Base-by-base conservation (phyloP, 1,139 yeast species). In the Zygotorulaspora mrakii region DNA sequence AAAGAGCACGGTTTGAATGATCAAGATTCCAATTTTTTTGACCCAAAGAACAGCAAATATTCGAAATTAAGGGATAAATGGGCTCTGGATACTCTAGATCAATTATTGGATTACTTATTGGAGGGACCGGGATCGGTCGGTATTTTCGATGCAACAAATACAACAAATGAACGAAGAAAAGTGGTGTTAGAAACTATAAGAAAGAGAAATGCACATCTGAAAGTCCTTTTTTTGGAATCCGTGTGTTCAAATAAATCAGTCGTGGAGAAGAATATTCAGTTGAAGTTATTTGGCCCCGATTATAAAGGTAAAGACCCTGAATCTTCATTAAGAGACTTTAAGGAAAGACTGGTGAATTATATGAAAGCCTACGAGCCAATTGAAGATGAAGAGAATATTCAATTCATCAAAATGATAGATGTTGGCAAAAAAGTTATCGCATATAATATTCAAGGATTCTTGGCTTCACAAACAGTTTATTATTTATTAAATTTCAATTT, bases 1-100 rank as follows among this genome's bases (percentile, higher is more conserved):
- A 52, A 53, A 33, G 55, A 55, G 8, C 54, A 59, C 37, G 46
- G 50, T 9, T 21, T 58, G 17, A 49, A 50, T 20, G 53, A 62
- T 33, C 95, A 87, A 52, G 76, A 76, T 44, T 96, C 97, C 0
- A 82, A 76, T 45, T 91, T 91, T 60, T 91, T 91, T 66, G 76
- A 83, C 31, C 96, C 97, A 0, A 79, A 77, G 45, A 88, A 91
- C 59, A 66, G 70, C 33, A 69, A 76, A 23, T 78, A 83, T 17
- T 78, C 78, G 10, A 69, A 73, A 20, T 68, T 88, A 37, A 74
- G 97, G 46, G 97, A 91, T 53, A 77, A 82, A 61, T 89, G 97
- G 96, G 98, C 98, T 0, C 81, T 84, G 79, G 96, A 89, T 50
- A 91, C 97, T 0, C 68, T 91, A 44, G 94, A 87, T 46, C 85